Percentiles rank a stretch among this genome's conserved stretches.
These are phyloP conservation scores for Fraxinus floribunda DNA, from an alignment of 305 asterid genomes.

Conservation along the genomic window DNA sequence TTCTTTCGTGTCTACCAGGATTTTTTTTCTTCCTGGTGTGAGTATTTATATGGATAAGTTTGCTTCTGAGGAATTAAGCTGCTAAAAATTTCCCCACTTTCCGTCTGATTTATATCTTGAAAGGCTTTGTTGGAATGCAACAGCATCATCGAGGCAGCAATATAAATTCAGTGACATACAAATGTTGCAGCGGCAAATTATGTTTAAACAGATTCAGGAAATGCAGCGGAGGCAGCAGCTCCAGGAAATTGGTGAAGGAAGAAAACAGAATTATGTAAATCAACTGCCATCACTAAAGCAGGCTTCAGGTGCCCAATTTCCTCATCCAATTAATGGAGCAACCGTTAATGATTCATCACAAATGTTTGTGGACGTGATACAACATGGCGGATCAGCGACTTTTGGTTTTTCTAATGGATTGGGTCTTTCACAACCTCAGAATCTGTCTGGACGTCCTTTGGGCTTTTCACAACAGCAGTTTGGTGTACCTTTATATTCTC, in stretches of 20 bases:
- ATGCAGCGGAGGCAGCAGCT: conserved; percentile 62
- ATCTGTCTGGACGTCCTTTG: conserved; percentile 36
- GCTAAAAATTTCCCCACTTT: conserved; percentile 8
- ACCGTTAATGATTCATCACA: conserved; percentile 45
- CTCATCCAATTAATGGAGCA: conserved; percentile 36
- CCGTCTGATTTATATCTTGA: not conserved
- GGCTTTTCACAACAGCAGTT: conserved; percentile 45
- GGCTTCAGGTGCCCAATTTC: conserved; percentile 36
- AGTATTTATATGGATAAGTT: conserved; percentile 1
- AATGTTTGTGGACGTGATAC: conserved; percentile 46
- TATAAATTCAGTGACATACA: conserved; percentile 22
- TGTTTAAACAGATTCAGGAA: conserved; percentile 68
- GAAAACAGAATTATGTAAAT: conserved; percentile 43
- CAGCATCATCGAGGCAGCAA: conserved; percentile 22
- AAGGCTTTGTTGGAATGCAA: conserved; percentile 24
- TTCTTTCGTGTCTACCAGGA: conserved; percentile 17
- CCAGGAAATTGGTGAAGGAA: conserved; percentile 41
- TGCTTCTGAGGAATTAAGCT: conserved; percentile 15
- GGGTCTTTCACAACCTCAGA: conserved; percentile 48
- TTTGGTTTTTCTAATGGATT: conserved; percentile 56
- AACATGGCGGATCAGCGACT: conserved; percentile 38
- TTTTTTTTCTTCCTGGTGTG: conserved; percentile 14
- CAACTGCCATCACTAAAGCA: conserved; percentile 36
- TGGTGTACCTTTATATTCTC: conserved; percentile 36
- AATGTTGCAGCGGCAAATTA: conserved; percentile 71